phyloP scores from a whole-genome alignment of 2,329 filamentous ascomycete species.

The Fusarium anthophilum region DNA sequence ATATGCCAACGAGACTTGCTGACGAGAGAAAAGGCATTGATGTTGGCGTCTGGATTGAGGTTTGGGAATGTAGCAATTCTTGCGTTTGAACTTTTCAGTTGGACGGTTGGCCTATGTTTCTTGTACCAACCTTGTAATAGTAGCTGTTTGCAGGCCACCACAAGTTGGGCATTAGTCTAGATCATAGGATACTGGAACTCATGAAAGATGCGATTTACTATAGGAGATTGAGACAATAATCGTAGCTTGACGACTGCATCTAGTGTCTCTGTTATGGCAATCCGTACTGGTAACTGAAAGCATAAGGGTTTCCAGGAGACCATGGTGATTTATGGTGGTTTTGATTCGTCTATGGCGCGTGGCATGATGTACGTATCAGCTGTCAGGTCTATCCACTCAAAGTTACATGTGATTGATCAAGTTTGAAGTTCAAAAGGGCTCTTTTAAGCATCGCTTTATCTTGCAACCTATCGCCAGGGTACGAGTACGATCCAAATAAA shows the following conservation, averaged over 20 bases:
- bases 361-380: not conserved
- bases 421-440: too few relatives aligned
- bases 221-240: rapidly evolving
- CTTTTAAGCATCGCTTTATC: rapidly evolving
- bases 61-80: not conserved
- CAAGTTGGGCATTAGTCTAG: not conserved
- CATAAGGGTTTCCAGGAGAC: not conserved
- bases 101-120: rapidly evolving
- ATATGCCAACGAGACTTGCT: not conserved
- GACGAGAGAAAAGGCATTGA: rapidly evolving
- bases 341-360: not conserved
- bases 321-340: not conserved
- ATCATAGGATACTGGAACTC: not conserved
- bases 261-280: not conserved
- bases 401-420: rapidly evolving
- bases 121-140: not conserved
- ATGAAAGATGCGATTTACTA: not conserved
- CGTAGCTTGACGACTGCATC: not conserved
- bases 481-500: rapidly evolving
- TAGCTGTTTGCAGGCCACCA: not conserved
- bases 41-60: too few relatives aligned
- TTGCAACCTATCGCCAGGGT: not conserved
- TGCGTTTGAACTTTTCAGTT: too few relatives aligned
- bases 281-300: rapidly evolving
- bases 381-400: not conserved